phyloP scores from a whole-genome alignment of 2,329 filamentous ascomycete species.

The Ophiostoma triangulosporum region DNA sequence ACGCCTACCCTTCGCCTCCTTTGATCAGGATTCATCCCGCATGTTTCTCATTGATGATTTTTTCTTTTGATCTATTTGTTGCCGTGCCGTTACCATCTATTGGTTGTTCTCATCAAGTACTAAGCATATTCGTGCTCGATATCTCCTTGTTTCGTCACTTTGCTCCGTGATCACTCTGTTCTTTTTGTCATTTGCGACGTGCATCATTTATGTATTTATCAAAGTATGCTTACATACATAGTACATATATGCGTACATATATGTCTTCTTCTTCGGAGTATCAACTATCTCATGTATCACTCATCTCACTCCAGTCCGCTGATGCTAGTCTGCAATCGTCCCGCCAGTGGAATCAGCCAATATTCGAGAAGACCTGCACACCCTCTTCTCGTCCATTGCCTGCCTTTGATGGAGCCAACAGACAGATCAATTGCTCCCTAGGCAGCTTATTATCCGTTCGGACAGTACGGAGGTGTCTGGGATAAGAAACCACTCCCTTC shows the following conservation, averaged over 20 bases:
- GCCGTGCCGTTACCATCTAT: not conserved
- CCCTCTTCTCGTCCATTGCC: not conserved
- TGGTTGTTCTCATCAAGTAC: too few relatives aligned
- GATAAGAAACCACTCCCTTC: too few relatives aligned
- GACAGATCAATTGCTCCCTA: too few relatives aligned
- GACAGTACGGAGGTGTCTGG: too few relatives aligned
- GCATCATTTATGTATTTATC: not conserved
- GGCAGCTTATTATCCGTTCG: too few relatives aligned
- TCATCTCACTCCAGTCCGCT: not conserved
- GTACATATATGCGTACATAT: not conserved
- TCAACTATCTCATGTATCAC: not conserved
- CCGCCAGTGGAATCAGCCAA: conserved; percentile 1
- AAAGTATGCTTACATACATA: not conserved
- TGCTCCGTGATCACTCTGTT: not conserved
- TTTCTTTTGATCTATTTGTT: not conserved
- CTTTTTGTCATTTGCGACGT: not conserved
- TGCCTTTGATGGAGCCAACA: not conserved
- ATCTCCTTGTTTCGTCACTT: not conserved
- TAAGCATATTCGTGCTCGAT: not conserved
- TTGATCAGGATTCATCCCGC: not conserved
- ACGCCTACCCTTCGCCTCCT: not conserved
- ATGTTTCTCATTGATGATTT: not conserved
- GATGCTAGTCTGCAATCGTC: not conserved
- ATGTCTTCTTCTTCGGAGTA: not conserved
- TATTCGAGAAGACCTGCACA: not conserved